phyloP scores from a whole-genome alignment of 1,139 yeast genomes.

The Diutina pseudorugosa region DNA sequence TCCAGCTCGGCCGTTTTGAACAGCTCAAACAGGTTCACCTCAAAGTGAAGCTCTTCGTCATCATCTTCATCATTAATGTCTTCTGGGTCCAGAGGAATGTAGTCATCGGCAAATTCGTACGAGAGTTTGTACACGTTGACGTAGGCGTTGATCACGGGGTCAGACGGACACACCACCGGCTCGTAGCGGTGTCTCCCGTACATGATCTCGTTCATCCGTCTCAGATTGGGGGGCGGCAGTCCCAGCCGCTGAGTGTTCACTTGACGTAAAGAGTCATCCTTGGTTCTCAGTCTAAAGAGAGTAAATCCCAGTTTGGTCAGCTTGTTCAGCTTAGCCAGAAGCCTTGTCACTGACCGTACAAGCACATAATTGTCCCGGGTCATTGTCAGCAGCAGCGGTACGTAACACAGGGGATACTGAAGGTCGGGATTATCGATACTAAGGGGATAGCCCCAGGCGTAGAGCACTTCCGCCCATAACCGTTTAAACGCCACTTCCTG shows the following conservation, averaged over 20 bases:
- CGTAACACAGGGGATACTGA: neutral
- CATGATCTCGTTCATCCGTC: slow-evolving; percentile 3
- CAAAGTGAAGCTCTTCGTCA: neutral
- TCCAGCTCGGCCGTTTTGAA: slow-evolving; percentile 1
- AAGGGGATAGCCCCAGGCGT: slow-evolving; percentile 50
- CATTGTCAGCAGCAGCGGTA: slow-evolving; percentile 2
- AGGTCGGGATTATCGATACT: neutral
- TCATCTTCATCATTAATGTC: neutral
- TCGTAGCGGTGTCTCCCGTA: neutral
- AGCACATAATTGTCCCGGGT: slow-evolving; percentile 1
- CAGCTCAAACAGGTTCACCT: neutral
- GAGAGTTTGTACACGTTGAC: neutral
- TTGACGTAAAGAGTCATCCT: neutral
- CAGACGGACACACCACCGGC: neutral
- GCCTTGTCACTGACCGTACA: neutral
- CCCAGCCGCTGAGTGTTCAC: neutral
- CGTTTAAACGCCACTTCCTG: slow-evolving; percentile 64
- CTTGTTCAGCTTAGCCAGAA: neutral
- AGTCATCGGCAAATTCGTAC: neutral
- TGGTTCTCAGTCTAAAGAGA: neutral
- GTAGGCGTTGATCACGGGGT: slow-evolving; percentile 1
- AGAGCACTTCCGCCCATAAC: slow-evolving; percentile 57
- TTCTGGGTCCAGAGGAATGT: neutral
- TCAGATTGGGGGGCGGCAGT: slow-evolving; percentile 1
- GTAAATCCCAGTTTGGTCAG: neutral